These are phyloP conservation scores for Claviceps fusiformis DNA, from an alignment of 2,329 filamentous ascomycete genomes.

Conservation along the genomic window DNA sequence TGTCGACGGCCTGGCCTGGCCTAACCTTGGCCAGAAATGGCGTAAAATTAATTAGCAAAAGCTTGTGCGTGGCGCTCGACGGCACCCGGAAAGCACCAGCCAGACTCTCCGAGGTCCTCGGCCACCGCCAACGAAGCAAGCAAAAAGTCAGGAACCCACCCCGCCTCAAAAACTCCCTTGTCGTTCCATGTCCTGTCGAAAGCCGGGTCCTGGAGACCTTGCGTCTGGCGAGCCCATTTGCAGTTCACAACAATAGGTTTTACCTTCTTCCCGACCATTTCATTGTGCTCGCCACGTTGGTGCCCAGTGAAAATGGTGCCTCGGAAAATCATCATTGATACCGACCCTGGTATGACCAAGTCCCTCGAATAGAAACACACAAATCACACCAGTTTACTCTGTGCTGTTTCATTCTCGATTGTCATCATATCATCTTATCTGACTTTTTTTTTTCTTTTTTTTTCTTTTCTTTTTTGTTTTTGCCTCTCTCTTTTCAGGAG, in stretches of 20 bases:
- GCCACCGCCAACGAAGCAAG: not conserved
- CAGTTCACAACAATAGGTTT: not conserved
- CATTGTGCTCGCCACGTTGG: not conserved
- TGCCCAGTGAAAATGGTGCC: conserved; percentile 39
- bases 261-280: not conserved
- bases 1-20: too few species aligned
- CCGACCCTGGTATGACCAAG: conserved; percentile 58
- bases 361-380: conserved; percentile 6
- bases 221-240: not conserved
- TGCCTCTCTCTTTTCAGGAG: conserved; percentile 32
- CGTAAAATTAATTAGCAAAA: not conserved
- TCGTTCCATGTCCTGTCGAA: too few species aligned
- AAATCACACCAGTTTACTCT: not conserved
- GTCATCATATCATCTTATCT: not conserved
- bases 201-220: not conserved
- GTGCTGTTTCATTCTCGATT: not conserved
- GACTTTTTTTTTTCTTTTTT: not conserved
- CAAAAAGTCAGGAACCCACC: not conserved
- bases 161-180: not conserved
- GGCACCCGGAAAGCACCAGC: not conserved
- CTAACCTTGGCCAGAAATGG: too few species aligned
- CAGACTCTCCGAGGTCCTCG: not conserved
- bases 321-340: conserved; percentile 84
- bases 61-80: not conserved
- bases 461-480: not conserved